phyloP scores from a whole-genome alignment of 2,329 filamentous ascomycete genomes.

The Fusarium buxicola region DNA sequence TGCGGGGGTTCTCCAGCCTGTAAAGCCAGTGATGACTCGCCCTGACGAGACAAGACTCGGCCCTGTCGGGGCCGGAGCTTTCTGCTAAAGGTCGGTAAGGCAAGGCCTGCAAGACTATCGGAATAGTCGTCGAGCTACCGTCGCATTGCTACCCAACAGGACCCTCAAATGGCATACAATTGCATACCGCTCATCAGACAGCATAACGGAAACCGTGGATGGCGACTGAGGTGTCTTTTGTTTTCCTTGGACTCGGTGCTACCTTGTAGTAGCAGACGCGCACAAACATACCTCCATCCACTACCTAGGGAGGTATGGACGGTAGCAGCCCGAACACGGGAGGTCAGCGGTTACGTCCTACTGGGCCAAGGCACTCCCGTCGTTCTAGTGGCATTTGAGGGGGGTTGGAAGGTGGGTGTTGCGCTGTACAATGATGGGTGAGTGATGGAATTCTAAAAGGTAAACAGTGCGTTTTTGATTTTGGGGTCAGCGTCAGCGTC shows the following conservation, averaged over 20 bases:
- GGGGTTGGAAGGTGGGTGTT: constrained; percentile 5
- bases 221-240: constrained; percentile 5
- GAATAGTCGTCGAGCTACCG: constrained; percentile 40
- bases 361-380: neutral
- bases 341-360: constrained; percentile 27
- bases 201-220: neutral
- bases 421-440: constrained; percentile 36
- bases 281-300: constrained; percentile 4
- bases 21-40: constrained; percentile 38
- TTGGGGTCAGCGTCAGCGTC: too few species aligned
- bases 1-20: constrained; percentile 39
- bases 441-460: constrained; percentile 28
- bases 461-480: constrained; percentile 10
- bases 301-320: too few species aligned
- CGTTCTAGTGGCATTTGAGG: constrained; percentile 5
- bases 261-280: constrained; percentile 6
- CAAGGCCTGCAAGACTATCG: constrained; percentile 35
- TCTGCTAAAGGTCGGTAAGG: constrained; percentile 32
- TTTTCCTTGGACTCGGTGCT: constrained; percentile 31
- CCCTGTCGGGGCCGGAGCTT: constrained; percentile 30
- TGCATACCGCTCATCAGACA: constrained; percentile 36
- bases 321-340: neutral
- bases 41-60: constrained; percentile 35
- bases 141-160: constrained; percentile 48
- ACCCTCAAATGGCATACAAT: constrained; percentile 5